A percentile compares a stretch with the other conserved stretches of the same genome.
Conservation (phyloP, 2,329 filamentous ascomycete species). For the Dactylellina parvicollis region DNA sequence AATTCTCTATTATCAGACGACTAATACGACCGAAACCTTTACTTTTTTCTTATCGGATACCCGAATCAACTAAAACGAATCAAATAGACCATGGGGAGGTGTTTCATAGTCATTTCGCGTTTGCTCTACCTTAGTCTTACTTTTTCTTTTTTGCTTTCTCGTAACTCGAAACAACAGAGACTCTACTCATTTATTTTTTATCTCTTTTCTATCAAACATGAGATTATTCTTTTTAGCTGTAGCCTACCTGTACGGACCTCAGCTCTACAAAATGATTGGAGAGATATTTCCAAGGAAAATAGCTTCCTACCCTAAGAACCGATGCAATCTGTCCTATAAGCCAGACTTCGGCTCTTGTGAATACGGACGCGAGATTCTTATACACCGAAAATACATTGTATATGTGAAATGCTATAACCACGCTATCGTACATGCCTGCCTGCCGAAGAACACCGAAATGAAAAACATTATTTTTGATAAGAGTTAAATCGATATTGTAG, state of each 20-base stretch:
- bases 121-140: background rate
- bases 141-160: background rate
- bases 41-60: constrained; percentile 38
- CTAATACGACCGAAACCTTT: constrained; percentile 24
- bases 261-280: too few species aligned
- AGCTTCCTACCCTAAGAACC: too few species aligned
- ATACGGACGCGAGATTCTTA: constrained; percentile 16
- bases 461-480: constrained; percentile 36
- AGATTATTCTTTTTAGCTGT: too few species aligned
- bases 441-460: constrained; percentile 37
- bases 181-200: background rate
- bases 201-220: background rate
- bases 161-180: background rate
- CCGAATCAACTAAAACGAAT: constrained; percentile 21
- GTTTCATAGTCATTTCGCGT: constrained; percentile 32
- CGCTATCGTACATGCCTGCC: constrained; percentile 48
- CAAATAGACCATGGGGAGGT: constrained; percentile 42
- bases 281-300: too few species aligned
- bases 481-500: constrained; percentile 17
- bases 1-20: constrained; percentile 18
- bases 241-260: too few species aligned
- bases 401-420: constrained; percentile 26
- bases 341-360: constrained; percentile 1
- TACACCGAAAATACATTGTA: too few species aligned
- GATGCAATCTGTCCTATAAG: too few species aligned